Percentiles rank a stretch among this genome's conserved stretches.
These are phyloP conservation scores for Cladosporium sp. DNA, from an alignment of 2,329 filamentous ascomycete genomes.

Conservation along the genomic window DNA sequence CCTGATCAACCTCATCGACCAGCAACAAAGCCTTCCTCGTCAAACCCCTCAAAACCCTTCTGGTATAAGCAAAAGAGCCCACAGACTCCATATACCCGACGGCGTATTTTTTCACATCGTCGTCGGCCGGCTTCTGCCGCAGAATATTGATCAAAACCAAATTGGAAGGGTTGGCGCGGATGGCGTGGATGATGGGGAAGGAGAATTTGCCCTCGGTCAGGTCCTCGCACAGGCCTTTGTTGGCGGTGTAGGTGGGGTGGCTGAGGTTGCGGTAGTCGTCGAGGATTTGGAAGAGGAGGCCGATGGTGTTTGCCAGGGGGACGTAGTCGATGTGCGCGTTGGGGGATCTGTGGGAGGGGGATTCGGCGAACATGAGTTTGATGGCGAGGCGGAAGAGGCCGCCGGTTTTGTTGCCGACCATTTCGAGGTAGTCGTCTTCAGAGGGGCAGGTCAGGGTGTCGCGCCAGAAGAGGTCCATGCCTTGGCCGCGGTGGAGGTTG, in stretches of 20 bases:
- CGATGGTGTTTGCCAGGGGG: conserved; percentile 77
- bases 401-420: conserved; percentile 88
- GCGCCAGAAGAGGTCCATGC: conserved; percentile 88
- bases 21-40: conserved; percentile 39
- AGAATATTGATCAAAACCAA: conserved; percentile 86
- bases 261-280: conserved; percentile 89
- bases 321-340: conserved; percentile 60
- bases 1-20: conserved; percentile 37
- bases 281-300: conserved; percentile 83
- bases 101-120: conserved; percentile 86
- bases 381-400: conserved; percentile 80
- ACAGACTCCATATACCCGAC: conserved; percentile 85
- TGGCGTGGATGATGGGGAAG: conserved; percentile 91
- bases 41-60: conserved; percentile 50
- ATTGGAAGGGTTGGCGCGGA: conserved; percentile 68
- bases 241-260: conserved; percentile 61
- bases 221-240: conserved; percentile 94
- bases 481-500: conserved; percentile 80
- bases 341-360: conserved; percentile 31
- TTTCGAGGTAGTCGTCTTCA: conserved; percentile 88
- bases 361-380: conserved; percentile 82
- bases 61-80: conserved; percentile 83
- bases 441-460: conserved; percentile 78
- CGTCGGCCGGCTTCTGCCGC: conserved; percentile 79
- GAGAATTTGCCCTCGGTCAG: conserved; percentile 96